Conservation (phyloP, 352 stramenopile species). For the Globisporangium lucens region DNA sequence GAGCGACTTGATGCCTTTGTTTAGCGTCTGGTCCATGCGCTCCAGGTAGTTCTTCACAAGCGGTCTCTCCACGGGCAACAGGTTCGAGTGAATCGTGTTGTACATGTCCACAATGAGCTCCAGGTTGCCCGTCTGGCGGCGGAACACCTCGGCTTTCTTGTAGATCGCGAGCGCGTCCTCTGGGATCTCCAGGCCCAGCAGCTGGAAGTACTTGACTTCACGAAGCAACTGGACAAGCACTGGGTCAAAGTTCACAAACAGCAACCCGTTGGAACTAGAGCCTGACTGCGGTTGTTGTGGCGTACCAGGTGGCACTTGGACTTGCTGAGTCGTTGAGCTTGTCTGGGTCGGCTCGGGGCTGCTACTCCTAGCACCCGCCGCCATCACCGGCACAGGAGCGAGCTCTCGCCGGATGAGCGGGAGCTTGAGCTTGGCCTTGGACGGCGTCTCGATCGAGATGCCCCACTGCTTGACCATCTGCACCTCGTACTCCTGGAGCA, state of each 20-base stretch:
- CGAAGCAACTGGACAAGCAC: slow-evolving; percentile 88
- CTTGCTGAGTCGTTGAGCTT: neutral
- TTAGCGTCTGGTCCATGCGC: slow-evolving; percentile 87
- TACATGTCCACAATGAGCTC: slow-evolving; percentile 93
- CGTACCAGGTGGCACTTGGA: neutral
- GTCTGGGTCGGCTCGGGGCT: neutral
- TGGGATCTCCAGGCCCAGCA: slow-evolving; percentile 88
- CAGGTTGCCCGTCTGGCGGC: slow-evolving; percentile 88
- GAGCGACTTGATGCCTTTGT: slow-evolving; percentile 85
- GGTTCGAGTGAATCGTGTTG: slow-evolving; percentile 85
- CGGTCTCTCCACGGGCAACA: slow-evolving; percentile 88
- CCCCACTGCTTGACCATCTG: slow-evolving; percentile 82
- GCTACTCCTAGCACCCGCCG: no score
- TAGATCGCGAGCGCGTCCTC: slow-evolving; percentile 90
- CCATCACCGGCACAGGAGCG: neutral
- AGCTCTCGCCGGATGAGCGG: slow-evolving; percentile 71
- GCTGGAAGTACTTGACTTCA: slow-evolving; percentile 94
- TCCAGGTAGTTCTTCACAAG: slow-evolving; percentile 88
- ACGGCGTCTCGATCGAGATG: slow-evolving; percentile 74
- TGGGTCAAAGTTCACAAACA: slow-evolving; percentile 91
- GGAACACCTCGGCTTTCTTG: slow-evolving; percentile 89
- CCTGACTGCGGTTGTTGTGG: slow-evolving; percentile 17
- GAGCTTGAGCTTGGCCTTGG: slow-evolving; percentile 85
- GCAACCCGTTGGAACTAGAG: slow-evolving; percentile 17
- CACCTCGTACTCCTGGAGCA: slow-evolving; percentile 80